Evolutionary conservation across 805 yeast species (phyloP), one percentile per base, ranked within the genome.

Genomic region (Wickerhamiella australiensis): DNA sequence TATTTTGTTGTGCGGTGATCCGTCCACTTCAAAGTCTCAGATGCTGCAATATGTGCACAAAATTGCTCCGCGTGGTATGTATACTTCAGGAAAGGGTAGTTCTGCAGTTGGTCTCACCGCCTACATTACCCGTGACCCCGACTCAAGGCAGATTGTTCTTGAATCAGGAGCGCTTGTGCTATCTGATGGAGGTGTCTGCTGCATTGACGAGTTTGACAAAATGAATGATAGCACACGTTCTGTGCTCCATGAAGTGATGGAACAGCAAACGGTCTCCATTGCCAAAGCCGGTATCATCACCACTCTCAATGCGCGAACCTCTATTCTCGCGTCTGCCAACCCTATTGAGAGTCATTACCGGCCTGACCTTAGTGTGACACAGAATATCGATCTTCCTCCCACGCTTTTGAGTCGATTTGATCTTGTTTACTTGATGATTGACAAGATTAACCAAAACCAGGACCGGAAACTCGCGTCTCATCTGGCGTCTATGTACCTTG

Each of bases 31-130:
- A 11, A 92, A 92, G 64, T 92, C 98, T 2, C 99, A 92, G 66
- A 68, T 92, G 42, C 72, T 92, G 56, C 94, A 87, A 61, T 92
- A 92, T 58, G 96, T 92, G 40, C 98, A 92, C 68, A 85, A 88
- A 61, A 92, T 92, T 57, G 94, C 98, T 1, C 99, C 99, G 42
- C 75, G 98, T 63, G 98, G 98, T 57, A 85, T 92, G 36, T 92
- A 88, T 66, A 92, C 99, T 3, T 88, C 96, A 0, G 99, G 99
- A 66, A 92, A 92, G 61, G 98, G 98, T 47, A 87, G 96, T 0
- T 92, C 98, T 27, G 99, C 99, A 0, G 99, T 92, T 46, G 99
- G 99, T 72, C 72, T 92, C 61, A 92, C 99, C 0, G 98, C 99
- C 0, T 92, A 92, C 64, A 82, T 92, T 50, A 88, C 98, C 7